Conservation (phyloP, 2,329 filamentous ascomycete genomes). For the Apiospora aurea region DNA sequence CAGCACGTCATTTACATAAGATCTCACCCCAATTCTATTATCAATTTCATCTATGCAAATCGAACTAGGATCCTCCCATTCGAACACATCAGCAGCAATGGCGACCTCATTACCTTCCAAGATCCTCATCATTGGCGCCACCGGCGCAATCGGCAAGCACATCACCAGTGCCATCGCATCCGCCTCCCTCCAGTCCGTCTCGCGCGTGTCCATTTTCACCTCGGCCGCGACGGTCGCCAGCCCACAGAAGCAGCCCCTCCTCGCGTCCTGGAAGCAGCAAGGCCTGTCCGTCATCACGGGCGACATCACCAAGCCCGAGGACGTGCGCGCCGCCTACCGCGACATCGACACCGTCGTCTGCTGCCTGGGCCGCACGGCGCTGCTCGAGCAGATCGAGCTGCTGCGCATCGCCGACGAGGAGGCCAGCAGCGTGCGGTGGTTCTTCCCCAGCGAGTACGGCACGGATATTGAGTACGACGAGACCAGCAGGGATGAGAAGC, state of each 20-base stretch:
- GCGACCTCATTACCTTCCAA: constrained; percentile 36
- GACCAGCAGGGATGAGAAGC: constrained; percentile 60
- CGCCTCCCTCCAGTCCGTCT: constrained; percentile 37
- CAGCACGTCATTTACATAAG: neutral
- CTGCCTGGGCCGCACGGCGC: constrained; percentile 63
- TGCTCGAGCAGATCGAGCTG: constrained; percentile 61
- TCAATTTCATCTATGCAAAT: too few species aligned
- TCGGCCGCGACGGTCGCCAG: constrained; percentile 56
- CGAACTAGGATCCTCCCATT: too few species aligned
- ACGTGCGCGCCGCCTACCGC: constrained; percentile 60
- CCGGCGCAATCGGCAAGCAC: constrained; percentile 45
- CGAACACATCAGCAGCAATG: too few species aligned
- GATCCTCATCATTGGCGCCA: constrained; percentile 44
- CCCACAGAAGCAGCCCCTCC: constrained; percentile 50
- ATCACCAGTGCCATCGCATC: constrained; percentile 43
- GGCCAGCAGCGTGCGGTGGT: constrained; percentile 56
- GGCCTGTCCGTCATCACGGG: constrained; percentile 61
- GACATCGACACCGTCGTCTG: constrained; percentile 65
- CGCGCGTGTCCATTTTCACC: constrained; percentile 58
- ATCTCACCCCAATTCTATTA: too few species aligned
- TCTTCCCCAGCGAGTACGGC: constrained; percentile 67
- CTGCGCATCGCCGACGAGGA: constrained; percentile 61
- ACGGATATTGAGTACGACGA: constrained; percentile 64
- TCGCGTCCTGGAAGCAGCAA: constrained; percentile 51
- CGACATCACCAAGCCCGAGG: constrained; percentile 56